Conservation (phyloP, 2,329 filamentous ascomycete genomes). For the Monilinia vaccinii-corymbosi region DNA sequence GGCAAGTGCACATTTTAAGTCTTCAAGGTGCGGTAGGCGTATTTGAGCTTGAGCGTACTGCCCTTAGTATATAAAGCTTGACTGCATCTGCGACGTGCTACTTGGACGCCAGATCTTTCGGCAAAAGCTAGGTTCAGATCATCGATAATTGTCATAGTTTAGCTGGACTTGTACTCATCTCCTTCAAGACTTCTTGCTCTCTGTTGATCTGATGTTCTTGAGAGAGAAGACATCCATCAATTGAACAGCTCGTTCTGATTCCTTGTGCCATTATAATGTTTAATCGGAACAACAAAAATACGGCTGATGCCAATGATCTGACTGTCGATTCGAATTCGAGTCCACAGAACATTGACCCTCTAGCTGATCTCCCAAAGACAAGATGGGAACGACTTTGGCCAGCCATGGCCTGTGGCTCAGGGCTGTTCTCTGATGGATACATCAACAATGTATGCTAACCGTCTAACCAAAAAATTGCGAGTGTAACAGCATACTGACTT, state of each 20-base stretch:
- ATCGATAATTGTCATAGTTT: background rate
- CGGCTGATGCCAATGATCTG: conserved; percentile 1
- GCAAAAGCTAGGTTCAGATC: background rate
- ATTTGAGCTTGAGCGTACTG: background rate
- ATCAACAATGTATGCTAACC: conserved; percentile 62
- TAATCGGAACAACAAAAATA: conserved; percentile 10
- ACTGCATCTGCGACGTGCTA: background rate
- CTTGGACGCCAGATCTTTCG: background rate
- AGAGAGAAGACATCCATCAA: background rate
- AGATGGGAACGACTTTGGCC: conserved; percentile 38
- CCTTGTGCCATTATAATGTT: conserved; percentile 11
- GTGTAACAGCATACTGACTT: background rate
- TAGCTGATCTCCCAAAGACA: conserved; percentile 18
- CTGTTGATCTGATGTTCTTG: too few relatives aligned
- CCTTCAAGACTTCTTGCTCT: background rate
- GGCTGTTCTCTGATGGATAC: conserved; percentile 86
- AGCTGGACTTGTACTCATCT: background rate
- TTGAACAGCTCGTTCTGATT: background rate
- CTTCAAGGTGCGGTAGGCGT: background rate
- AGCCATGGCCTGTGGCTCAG: conserved; percentile 77
- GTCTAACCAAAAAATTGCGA: background rate
- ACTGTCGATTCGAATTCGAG: conserved; percentile 4
- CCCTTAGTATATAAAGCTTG: background rate
- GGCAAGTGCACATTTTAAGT: background rate
- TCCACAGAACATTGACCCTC: conserved; percentile 12